Base-by-base conservation (phyloP, 371 early-diverging fungal species). In the Mortierella sp. region DNA sequence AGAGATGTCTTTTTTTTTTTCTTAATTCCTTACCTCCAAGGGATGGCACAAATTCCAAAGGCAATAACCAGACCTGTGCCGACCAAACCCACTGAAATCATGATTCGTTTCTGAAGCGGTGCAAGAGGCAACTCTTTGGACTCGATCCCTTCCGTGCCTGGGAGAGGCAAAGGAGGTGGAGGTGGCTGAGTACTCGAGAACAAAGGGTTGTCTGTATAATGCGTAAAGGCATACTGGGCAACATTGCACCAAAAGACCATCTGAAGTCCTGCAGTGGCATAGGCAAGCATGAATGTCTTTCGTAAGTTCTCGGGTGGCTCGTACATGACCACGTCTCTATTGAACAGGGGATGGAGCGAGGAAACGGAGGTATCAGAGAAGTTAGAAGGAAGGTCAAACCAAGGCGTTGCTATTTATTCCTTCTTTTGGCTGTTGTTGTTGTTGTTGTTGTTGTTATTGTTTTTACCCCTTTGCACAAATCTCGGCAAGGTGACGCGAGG, bases 41-140 rank as follows among this genome's bases (percentile, higher is more conserved):
- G 80, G 28, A 79, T 57, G 47, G 80, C 80, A 44, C 80, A 79
- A 48, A 79, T 79, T 37, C 80, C 80, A 51, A 79, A 73, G 7
- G 80, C 80, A 57, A 79, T 79, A 5, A 79, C 80, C 6, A 79
- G 44, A 14, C 80, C 80, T 6, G 80, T 79, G n/a, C 80, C 80
- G 4, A 79, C 53, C 52, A 79, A 48, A 14, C 80, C 80, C 25
- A 69, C 73, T 14, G 80, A 73, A 44, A 79, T 79, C 11, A 79
- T 73, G 60, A 79, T 60, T 25, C 80, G 70, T 6, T 61, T 79
- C 21, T 73, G 55, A 18, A 79, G 25, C 1, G 80, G 80, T 1
- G 80, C 80, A 52, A 79, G 51, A 7, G 80, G 80, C 18, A 72
- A 52, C 7, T 73, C 80, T 0, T 58, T 58, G 5, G 80, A 62